phyloP scores from a whole-genome alignment of 73 alveolate species.

The Paramecium primaurelia region DNA sequence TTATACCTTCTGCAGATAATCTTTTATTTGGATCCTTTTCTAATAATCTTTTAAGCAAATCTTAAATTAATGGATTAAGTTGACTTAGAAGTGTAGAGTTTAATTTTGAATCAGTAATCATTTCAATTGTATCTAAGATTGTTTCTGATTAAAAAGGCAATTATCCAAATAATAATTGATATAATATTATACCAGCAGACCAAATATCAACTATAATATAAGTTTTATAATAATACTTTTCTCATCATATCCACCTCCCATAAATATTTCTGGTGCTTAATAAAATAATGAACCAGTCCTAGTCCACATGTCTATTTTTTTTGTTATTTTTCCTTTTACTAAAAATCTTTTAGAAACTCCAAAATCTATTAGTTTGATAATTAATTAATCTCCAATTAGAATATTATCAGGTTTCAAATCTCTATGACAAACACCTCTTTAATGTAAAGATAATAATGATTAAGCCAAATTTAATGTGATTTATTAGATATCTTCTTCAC shows the following conservation, averaged over 20 bases:
- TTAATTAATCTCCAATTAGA: constrained; percentile 1
- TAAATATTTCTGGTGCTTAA: constrained; percentile 58
- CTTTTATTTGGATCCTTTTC: constrained; percentile 28
- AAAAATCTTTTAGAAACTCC: constrained; percentile 39
- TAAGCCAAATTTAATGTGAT: not conserved
- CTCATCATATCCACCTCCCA: constrained; percentile 34
- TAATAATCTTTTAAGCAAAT: not conserved
- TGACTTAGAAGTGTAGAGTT: not conserved
- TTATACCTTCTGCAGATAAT: constrained; percentile 38
- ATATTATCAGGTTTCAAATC: constrained; percentile 57
- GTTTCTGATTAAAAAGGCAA: constrained; percentile 47
- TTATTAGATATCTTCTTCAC: not conserved
- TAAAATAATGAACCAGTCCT: constrained; percentile 46
- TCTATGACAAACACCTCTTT: constrained; percentile 39
- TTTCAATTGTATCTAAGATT: not conserved
- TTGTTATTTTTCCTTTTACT: not conserved
- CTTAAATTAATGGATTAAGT: not conserved
- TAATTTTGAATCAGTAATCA: not conserved
- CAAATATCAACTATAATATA: constrained; percentile 36
- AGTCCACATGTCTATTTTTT: constrained; percentile 52
- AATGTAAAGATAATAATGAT: constrained; percentile 9
- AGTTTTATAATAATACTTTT: not conserved
- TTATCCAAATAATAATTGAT: constrained; percentile 32
- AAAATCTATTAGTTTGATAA: constrained; percentile 30
- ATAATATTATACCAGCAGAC: constrained; percentile 44